Base-by-base conservation (phyloP, 805 yeast genomes). In the Cyberlindnera euphorbiae region DNA sequence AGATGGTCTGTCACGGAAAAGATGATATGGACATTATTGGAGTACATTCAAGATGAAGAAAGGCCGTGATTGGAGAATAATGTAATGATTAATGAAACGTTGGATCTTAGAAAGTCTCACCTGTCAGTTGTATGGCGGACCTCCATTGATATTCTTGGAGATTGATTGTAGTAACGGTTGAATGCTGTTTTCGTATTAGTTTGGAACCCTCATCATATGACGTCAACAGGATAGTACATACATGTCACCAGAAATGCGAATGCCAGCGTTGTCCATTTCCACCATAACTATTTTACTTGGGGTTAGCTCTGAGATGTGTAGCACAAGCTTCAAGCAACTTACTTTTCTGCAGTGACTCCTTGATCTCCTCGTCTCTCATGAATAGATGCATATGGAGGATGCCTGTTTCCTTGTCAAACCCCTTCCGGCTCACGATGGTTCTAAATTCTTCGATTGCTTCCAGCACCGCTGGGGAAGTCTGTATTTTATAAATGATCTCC, bases 181-280 rank as follows among this genome's bases (percentile, higher is more conserved):
- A n/a, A 33, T 32, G n/a, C 45, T 41, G 22, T 13, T 6, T 8
- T 17, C 8, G 10, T 6, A 22, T 33, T 21, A 22, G 4, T 6
- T 8, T n/a, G n/a, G n/a, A n/a, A n/a, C n/a, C n/a, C n/a, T n/a
- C n/a, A n/a, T n/a, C n/a, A n/a, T n/a, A n/a, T n/a, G n/a, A n/a
- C n/a, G n/a, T n/a, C n/a, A n/a, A n/a, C n/a, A n/a, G n/a, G n/a
- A n/a, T n/a, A n/a, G n/a, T 9, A 42, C 46, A 24, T 19, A 44
- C 44, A 37, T 25, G 3, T 39, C 44, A 12, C 35, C 28, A 15
- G 36, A 28, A 5, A 46, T 31, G 11, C 30, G 18, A 14, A 46
- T 44, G 2, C 45, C 45, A 4, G 50, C 46, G 12, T 46, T 39
- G 10, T 39, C 35, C 44, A 46, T 37, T 25, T 44, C 48, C 16